These are phyloP conservation scores for Pholiota conissans DNA, from an alignment of 768 basidiomycete species.

Conservation along the genomic window DNA sequence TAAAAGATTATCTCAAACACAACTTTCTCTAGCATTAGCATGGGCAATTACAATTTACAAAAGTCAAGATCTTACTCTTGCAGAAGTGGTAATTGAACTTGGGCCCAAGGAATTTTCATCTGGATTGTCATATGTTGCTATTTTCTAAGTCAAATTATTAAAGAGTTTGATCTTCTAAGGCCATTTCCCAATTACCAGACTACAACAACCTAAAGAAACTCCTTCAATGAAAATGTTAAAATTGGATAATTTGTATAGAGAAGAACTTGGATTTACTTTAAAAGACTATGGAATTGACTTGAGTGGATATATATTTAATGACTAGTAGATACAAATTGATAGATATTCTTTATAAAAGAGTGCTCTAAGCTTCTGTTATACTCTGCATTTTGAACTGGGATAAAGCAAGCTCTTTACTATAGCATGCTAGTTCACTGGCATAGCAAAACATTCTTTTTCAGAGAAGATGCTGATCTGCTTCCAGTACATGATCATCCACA, in stretches of 20 bases:
- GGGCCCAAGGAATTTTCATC: slow-evolving; percentile 16
- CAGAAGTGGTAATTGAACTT: slow-evolving; percentile 5
- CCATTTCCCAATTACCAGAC: too few relatives aligned
- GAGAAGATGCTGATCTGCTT: not conserved
- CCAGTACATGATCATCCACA: slow-evolving; percentile 7
- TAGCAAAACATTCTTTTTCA: too few relatives aligned
- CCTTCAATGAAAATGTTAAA: too few relatives aligned
- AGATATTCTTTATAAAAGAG: too few relatives aligned
- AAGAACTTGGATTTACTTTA: slow-evolving; percentile 5
- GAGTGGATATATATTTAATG: not conserved
- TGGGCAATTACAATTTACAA: slow-evolving; percentile 85
- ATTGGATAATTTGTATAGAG: not conserved
- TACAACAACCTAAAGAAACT: too few relatives aligned
- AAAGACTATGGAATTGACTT: not conserved
- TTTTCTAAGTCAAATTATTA: slow-evolving; percentile 2
- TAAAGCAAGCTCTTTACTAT: too few relatives aligned
- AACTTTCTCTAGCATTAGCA: slow-evolving; percentile 62
- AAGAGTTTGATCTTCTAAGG: too few relatives aligned
- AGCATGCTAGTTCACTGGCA: too few relatives aligned
- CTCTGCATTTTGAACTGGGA: too few relatives aligned
- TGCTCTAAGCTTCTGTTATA: too few relatives aligned
- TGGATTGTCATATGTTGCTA: not conserved
- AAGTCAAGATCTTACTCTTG: slow-evolving; percentile 72
- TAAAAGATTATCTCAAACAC: slow-evolving; percentile 11
- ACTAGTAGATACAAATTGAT: not conserved